Base-by-base conservation (phyloP, 345 rosid genomes). In the Euphorbia tirucalli region DNA sequence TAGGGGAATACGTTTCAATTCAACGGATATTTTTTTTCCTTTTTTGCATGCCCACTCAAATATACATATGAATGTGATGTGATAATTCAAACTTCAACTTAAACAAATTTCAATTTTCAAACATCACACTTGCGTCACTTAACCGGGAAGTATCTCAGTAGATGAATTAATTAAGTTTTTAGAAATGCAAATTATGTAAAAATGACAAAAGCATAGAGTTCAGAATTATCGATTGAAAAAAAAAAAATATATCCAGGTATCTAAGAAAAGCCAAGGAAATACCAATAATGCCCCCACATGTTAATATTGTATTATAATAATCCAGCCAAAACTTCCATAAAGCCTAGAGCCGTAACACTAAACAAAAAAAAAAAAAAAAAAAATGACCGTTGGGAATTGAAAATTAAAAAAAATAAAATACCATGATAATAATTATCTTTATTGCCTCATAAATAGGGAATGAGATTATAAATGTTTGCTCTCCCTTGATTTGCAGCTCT, bases 341-440 rank as follows among this genome's bases (percentile, higher is more conserved):
- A 46, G 41, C 73, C 78, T 70, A 65, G n/a, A 24, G 57, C 73
- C 64, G n/a, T 25, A 66, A 56, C 75, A 68, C 66, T 30, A 24
- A 27, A 78, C 61, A 35, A 43, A 50, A 74, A 73, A 73, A 76
- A n/a, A n/a, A 19, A 61, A 78, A 65, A 35, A 43, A 50, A 74
- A 73, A 73, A 76, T 74, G 86, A 83, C 88, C 88, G 86, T 85
- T 85, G 27, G 31, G 15, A 25, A 31, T 11, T 28, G n/a, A 10
- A 4, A 59, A 9, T 46, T 28, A 60, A 64, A 5, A 56, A 49
- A 14, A 25, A 0, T 11, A 9, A 14, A 19, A 48, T 16, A 18
- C 19, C 30, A 3, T 32, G 14, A 46, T 46, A 22, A 56, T 56
- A 56, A n/a, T 0, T 15, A 52, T 15, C 4, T 52, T 52, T 25